Conservation (phyloP, 1,284 basidiomycete species). For the Cutaneotrichosporon cyanovorans region DNA sequence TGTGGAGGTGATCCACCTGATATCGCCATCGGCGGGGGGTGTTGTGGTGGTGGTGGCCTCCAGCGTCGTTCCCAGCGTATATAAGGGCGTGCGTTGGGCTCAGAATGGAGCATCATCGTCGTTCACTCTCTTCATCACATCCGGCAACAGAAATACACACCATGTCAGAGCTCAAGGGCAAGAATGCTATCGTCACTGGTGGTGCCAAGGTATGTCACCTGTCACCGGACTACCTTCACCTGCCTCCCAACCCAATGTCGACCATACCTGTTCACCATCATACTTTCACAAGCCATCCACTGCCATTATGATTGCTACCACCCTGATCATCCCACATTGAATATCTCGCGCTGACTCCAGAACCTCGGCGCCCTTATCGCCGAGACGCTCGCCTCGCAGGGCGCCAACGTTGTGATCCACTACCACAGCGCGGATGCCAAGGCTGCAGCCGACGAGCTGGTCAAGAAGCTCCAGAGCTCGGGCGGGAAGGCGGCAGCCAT, state of each 20-base stretch:
- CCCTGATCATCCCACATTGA: background rate
- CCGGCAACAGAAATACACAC: background rate
- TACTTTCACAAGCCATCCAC: background rate
- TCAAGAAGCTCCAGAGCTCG: conserved; percentile 8
- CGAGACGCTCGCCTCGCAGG: conserved; percentile 15
- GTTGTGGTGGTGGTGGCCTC: too few relatives aligned
- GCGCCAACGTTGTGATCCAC: conserved; percentile 20
- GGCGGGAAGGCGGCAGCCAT: conserved; percentile 16
- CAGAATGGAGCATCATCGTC: too few relatives aligned
- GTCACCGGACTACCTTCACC: too few relatives aligned
- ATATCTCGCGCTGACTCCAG: conserved; percentile 7
- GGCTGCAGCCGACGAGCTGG: conserved; percentile 13
- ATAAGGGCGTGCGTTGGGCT: too few relatives aligned
- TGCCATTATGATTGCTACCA: background rate
- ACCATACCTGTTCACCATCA: too few relatives aligned
- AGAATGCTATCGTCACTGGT: conserved; percentile 19
- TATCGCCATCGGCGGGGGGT: too few relatives aligned
- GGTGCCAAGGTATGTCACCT: conserved; percentile 15
- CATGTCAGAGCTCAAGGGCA: conserved; percentile 16
- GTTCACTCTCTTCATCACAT: background rate
- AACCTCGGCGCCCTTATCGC: conserved; percentile 22
- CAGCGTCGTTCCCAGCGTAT: too few relatives aligned
- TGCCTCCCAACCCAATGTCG: too few relatives aligned
- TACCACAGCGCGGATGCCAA: conserved; percentile 16
- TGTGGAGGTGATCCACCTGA: background rate